These are phyloP conservation scores for Pyrenula aspistea DNA, from an alignment of 495 filamentous ascomycete species.

Conservation along the genomic window DNA sequence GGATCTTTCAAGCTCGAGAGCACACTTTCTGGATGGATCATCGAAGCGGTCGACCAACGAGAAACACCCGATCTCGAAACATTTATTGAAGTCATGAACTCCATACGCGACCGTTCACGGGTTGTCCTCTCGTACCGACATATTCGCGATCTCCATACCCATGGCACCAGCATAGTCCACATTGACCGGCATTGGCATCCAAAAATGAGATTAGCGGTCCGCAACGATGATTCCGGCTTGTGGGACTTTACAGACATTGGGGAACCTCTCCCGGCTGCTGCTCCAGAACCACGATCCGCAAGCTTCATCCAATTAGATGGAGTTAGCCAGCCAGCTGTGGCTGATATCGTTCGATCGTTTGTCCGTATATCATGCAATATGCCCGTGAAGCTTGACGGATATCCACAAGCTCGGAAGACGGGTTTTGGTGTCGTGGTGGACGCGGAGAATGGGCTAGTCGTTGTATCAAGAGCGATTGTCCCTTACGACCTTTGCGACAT, in stretches of 20 bases:
- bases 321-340: slow-evolving; percentile 77
- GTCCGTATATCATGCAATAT: slow-evolving; percentile 84
- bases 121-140: slow-evolving; percentile 94
- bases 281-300: slow-evolving; percentile 61
- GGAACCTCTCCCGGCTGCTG: slow-evolving; percentile 61
- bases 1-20: slow-evolving; percentile 92
- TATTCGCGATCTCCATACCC: slow-evolving; percentile 84
- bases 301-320: slow-evolving; percentile 86
- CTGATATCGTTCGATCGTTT: slow-evolving; percentile 87
- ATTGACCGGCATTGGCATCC: slow-evolving; percentile 91
- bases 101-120: slow-evolving; percentile 77
- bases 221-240: slow-evolving; percentile 80
- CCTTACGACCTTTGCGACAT: slow-evolving; percentile 97
- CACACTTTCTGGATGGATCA: slow-evolving; percentile 82
- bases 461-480: slow-evolving; percentile 85
- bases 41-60: slow-evolving; percentile 84
- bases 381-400: slow-evolving; percentile 93
- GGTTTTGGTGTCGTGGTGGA: slow-evolving; percentile 94
- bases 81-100: slow-evolving; percentile 86
- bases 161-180: slow-evolving; percentile 82
- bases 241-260: slow-evolving; percentile 91
- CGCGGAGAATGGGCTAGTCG: slow-evolving; percentile 86
- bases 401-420: slow-evolving; percentile 81
- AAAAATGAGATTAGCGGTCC: slow-evolving; percentile 85
- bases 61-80: slow-evolving; percentile 74